Base-by-base conservation (phyloP, 805 yeast genomes). In the Ogataea angusta region DNA sequence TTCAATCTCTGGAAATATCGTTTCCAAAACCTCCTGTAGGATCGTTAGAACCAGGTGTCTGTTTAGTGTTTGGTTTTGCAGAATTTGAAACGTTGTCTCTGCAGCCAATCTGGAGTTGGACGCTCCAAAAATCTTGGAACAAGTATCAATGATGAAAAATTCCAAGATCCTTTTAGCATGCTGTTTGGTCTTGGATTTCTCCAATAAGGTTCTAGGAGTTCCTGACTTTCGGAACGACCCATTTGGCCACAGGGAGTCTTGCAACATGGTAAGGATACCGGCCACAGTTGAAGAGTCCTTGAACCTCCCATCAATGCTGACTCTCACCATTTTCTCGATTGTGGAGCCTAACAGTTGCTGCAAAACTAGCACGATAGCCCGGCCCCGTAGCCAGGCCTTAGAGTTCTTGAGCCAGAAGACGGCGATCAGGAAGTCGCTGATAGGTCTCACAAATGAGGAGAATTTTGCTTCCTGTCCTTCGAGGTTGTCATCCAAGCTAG, bases 311-410 rank as follows among this genome's bases (percentile, higher is more conserved):
- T 68, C 65, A 23, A 76, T 59, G 43, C 65, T 65, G 21, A 72
- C 69, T 29, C 80, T 64, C 4, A 79, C 71, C 39, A 75, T 76
- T 55, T 78, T 81, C 55, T 90, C 96, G 37, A 64, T 82, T 0
- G 96, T 84, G 2, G 91, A 85, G 0, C 97, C 97, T 27, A 90
- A 70, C 1, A 90, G 61, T 57, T 88, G 96, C 59, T 89, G 96
- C 38, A 90, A 64, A 3, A 90, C 77, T 5, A 88, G 79, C 27
- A 89, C 72, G 7, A 88, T 69, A 0, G 96, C 96, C 31, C 89
- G 69, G 0, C 96, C 97, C 38, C 95, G 67, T 2, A 90, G 62
- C 95, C 96, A 87, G 34, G 79, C 77, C 34, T 78, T 79, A 2
- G 85, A 71, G 13, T 48, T 59, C n/a, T 60, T 52, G 16, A 86